Conservation (phyloP, 257 asterid species). For the Gentiana straminea region DNA sequence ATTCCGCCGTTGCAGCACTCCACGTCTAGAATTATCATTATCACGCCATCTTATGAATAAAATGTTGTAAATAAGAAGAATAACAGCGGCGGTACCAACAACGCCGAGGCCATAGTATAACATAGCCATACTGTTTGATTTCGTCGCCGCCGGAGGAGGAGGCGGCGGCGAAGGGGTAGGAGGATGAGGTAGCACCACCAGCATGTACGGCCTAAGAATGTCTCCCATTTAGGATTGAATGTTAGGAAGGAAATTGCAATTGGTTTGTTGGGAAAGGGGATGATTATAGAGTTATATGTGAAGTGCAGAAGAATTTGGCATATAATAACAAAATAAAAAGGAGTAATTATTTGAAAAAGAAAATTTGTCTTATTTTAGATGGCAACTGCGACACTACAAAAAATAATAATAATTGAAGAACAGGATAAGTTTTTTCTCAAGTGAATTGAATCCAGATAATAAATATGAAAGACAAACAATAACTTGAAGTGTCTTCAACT, state of each 20-base stretch:
- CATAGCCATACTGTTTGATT: conserved; percentile 9
- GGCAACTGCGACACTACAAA: too few species aligned
- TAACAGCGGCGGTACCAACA: conserved; percentile 15
- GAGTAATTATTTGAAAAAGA: too few species aligned
- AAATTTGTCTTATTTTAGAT: too few species aligned
- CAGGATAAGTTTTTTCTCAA: too few species aligned
- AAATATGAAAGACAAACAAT: too few species aligned
- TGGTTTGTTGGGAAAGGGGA: background rate
- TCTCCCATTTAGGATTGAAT: conserved; percentile 11
- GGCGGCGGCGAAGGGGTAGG: conserved; percentile 11
- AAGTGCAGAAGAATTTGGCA: background rate
- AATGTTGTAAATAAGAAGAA: conserved; percentile 21
- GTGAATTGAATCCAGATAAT: too few species aligned
- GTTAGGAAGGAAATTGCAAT: background rate
- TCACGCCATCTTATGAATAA: conserved; percentile 24
- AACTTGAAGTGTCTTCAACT: too few species aligned
- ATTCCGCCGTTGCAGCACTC: background rate
- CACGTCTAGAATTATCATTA: background rate
- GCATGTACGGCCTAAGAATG: conserved; percentile 5
- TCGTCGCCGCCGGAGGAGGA: background rate
- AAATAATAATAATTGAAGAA: too few species aligned
- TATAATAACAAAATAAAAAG: too few species aligned
- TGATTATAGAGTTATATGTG: background rate
- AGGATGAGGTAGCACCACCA: conserved; percentile 3
- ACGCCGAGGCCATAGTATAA: conserved; percentile 22